Percentiles rank a stretch among this genome's conserved stretches.
Evolutionary conservation across 139 green algal genomes (phyloP).

Genomic region (Diplosphaera chodatii): DNA sequence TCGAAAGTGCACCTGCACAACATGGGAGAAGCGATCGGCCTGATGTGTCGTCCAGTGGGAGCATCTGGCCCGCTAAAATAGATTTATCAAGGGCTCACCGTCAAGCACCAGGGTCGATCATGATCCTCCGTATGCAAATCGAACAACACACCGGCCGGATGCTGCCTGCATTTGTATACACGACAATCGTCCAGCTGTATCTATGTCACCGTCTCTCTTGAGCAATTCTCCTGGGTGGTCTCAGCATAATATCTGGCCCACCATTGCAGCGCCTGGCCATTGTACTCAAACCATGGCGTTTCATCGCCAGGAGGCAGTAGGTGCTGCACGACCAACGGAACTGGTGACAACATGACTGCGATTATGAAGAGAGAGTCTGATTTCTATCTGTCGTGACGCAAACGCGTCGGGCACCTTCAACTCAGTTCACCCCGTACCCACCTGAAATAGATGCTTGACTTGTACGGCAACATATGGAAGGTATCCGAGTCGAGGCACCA

Average conservation of each 20-base stretch:
- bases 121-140: conserved; percentile 27
- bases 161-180: conserved; percentile 30
- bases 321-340: conserved; percentile 36
- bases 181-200: too few species aligned
- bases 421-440: too few species aligned
- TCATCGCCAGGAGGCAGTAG: conserved; percentile 32
- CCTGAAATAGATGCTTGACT: conserved; percentile 27
- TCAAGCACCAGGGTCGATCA: conserved; percentile 23
- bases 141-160: conserved; percentile 42
- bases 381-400: too few species aligned
- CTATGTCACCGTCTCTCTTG: too few species aligned
- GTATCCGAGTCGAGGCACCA: conserved; percentile 38
- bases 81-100: conserved; percentile 4
- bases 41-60: too few species aligned
- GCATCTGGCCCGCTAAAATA: too few species aligned
- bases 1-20: conserved; percentile 35
- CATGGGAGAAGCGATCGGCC: too few species aligned
- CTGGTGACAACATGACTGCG: too few species aligned
- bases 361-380: too few species aligned
- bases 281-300: conserved; percentile 47
- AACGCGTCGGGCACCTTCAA: too few species aligned
- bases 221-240: too few species aligned
- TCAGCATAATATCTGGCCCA: too few species aligned
- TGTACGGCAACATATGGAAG: conserved; percentile 24
- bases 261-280: conserved; percentile 45